phyloP scores from a whole-genome alignment of 768 basidiomycete genomes.

The Lactifluus subvellereus region DNA sequence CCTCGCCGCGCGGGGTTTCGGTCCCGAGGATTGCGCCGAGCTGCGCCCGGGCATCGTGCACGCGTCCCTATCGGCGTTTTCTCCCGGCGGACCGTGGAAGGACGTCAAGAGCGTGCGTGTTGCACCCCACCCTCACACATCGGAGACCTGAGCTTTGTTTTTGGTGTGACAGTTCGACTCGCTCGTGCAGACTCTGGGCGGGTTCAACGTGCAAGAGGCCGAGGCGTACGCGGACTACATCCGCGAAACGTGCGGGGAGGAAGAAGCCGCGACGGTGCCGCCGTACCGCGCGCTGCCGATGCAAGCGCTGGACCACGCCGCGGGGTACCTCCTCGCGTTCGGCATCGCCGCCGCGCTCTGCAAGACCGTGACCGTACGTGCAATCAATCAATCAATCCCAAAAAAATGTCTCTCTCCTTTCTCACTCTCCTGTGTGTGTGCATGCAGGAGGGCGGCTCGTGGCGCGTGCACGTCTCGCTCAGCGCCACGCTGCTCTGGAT shows the following conservation, averaged over 20 bases:
- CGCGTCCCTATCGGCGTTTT: slow-evolving; percentile 51
- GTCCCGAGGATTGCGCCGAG: slow-evolving; percentile 36
- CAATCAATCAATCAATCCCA: neutral
- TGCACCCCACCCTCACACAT: neutral
- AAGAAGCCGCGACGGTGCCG: slow-evolving; percentile 19
- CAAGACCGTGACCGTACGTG: slow-evolving; percentile 43
- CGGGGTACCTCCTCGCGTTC: slow-evolving; percentile 53
- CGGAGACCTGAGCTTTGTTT: no score
- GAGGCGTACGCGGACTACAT: slow-evolving; percentile 38
- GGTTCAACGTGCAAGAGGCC: slow-evolving; percentile 55
- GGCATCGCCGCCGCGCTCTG: slow-evolving; percentile 53
- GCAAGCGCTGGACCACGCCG: slow-evolving; percentile 56
- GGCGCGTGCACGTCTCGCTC: slow-evolving; percentile 55
- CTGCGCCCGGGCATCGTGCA: slow-evolving; percentile 44
- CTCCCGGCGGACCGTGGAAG: slow-evolving; percentile 53
- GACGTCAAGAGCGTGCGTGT: slow-evolving; percentile 44
- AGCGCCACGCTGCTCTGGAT: slow-evolving; percentile 53
- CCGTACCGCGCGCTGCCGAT: slow-evolving; percentile 42
- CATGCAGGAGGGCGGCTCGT: slow-evolving; percentile 55
- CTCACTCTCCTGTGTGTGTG: neutral
- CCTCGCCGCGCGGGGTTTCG: slow-evolving; percentile 44
- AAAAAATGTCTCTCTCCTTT: neutral
- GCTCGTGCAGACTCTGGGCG: slow-evolving; percentile 55
- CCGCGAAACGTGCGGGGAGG: slow-evolving; percentile 15
- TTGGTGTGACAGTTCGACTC: slow-evolving; percentile 49